phyloP scores from a whole-genome alignment of 2,329 filamentous ascomycete species.

The Plectosphaerella plurivora region DNA sequence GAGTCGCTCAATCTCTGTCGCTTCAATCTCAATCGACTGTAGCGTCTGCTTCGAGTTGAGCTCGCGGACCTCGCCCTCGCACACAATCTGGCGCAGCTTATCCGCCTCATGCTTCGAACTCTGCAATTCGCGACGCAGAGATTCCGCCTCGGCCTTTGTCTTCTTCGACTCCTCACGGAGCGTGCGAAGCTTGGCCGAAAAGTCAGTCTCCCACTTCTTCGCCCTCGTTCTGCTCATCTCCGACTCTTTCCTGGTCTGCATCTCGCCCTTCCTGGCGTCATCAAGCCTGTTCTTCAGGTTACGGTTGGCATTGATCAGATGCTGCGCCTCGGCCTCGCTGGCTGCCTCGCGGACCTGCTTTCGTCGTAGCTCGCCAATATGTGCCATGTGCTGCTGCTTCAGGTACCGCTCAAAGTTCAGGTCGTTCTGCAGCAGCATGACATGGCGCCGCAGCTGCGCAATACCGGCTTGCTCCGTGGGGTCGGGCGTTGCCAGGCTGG shows the following conservation, averaged over 20 bases:
- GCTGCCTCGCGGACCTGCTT: conserved; percentile 73
- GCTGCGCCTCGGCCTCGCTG: conserved; percentile 77
- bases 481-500: conserved; percentile 18
- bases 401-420: conserved; percentile 80
- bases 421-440: conserved; percentile 74
- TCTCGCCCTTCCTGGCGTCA: conserved; percentile 66
- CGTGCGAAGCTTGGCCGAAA: conserved; percentile 60
- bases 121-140: conserved; percentile 53
- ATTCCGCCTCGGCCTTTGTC: conserved; percentile 53
- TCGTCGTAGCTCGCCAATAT: conserved; percentile 73
- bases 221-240: conserved; percentile 67
- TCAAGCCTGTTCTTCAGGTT: conserved; percentile 68
- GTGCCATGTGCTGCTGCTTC: conserved; percentile 76
- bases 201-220: conserved; percentile 73
- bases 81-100: conserved; percentile 61
- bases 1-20: conserved; percentile 56
- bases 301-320: conserved; percentile 72
- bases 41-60: conserved; percentile 59
- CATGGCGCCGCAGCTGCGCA: conserved; percentile 63
- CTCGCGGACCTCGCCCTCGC: conserved; percentile 66
- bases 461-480: conserved; percentile 31
- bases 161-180: conserved; percentile 68
- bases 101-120: conserved; percentile 56
- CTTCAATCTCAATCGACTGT: conserved; percentile 56
- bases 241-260: conserved; percentile 66